Evolutionary conservation across 2,329 filamentous ascomycete species (phyloP), one percentile per base, ranked within the genome.

Genomic region (Alternaria infectoria): DNA sequence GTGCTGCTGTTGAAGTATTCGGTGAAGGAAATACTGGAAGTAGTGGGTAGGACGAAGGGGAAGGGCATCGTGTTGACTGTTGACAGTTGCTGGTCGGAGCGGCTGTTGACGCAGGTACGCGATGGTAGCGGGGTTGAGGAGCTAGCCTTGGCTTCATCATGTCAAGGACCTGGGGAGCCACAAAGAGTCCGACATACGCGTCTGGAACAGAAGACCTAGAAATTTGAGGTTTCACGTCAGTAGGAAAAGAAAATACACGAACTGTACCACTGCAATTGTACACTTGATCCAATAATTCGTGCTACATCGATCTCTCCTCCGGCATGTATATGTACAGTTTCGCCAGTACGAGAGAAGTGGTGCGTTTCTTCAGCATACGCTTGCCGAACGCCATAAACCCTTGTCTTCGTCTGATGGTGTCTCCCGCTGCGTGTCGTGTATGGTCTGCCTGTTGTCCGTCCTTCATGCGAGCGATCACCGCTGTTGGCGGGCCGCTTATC

Each of bases 21-120:
- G 21, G 92, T 91, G 77, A 97, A 95, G 56, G 92, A 90, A 76
- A 97, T 90, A 57, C 91, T 88, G 32, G 93, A 97, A 6, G 95
- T 97, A 1, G 95, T 98, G 2, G 96, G 94, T 30, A 98, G 88
- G 11, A 88, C 83, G 75, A 97, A 97, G 12, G 92, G 91, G 77
- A 92, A 98, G 30, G 95, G 94, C 96, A 98, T 98, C 45, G 65
- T 74, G 55, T 43, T 54, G 54, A 36, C 58, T 52, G 61, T 61
- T 12, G 49, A 46, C 52, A 65, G 70, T 59, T 63, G 61, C 47
- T 59, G 61, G 60, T 56, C 47, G 49, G 43, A 60, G 62, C 60
- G 55, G 63, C 57, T 58, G 65, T 59, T 60, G 70, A 70, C 71
- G 70, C 72, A 74, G 69, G 67, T 73, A 72, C 70, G 62, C 64